Evolutionary conservation across 805 yeast species (phyloP).

Genomic region (Tetrapisispora arboricola): DNA sequence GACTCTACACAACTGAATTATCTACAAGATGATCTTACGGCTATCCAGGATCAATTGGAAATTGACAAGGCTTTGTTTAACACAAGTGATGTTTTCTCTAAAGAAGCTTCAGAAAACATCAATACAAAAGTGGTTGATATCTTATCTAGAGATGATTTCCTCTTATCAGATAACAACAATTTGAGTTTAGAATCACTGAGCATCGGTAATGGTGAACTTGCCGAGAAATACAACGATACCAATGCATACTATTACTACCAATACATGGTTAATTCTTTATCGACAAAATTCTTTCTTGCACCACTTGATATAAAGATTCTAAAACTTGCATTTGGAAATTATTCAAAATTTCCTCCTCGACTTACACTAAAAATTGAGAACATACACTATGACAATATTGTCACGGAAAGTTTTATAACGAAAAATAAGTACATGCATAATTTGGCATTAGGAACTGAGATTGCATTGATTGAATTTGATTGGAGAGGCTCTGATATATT

Average conservation of each 20-base stretch:
- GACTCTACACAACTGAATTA: constrained; percentile 41
- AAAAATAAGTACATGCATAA: constrained; percentile 69
- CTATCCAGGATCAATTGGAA: constrained; percentile 41
- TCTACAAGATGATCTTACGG: constrained; percentile 48
- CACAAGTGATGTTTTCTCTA: constrained; percentile 46
- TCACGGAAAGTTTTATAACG: constrained; percentile 46
- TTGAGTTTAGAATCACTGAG: constrained; percentile 3
- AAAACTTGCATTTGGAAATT: constrained; percentile 49
- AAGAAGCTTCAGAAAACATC: constrained; percentile 47
- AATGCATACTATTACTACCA: constrained; percentile 66
- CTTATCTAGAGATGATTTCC: constrained; percentile 11
- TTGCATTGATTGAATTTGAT: constrained; percentile 77
- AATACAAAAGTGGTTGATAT: constrained; percentile 35
- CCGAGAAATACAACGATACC: constrained; percentile 27
- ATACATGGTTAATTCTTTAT: constrained; percentile 52
- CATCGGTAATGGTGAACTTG: constrained; percentile 5
- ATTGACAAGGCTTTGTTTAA: constrained; percentile 51
- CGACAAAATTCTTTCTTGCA: constrained; percentile 58
- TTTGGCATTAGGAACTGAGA: constrained; percentile 73
- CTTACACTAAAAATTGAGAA: constrained; percentile 57
- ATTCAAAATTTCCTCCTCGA: constrained; percentile 57
- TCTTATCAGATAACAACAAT: constrained; percentile 2
- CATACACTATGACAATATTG: constrained; percentile 53
- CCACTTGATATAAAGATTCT: constrained; percentile 73
- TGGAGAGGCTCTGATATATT: constrained; percentile 48